These are phyloP conservation scores for Brettanomyces custersianus DNA, from an alignment of 805 yeast genomes.

Conservation along the genomic window DNA sequence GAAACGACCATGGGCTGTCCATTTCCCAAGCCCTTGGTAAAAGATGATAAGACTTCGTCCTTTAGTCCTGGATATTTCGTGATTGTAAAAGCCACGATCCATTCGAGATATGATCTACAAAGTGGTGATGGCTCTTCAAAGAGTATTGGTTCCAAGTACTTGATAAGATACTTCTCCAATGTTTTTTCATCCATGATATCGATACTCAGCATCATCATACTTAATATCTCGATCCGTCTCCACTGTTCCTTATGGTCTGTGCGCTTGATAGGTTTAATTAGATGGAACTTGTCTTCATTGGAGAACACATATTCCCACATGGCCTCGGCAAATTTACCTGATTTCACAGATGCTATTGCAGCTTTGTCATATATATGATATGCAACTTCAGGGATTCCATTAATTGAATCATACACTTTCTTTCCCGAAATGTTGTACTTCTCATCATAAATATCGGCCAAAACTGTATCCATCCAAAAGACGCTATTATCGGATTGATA, in stretches of 20 bases:
- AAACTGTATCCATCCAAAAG: conserved; percentile 49
- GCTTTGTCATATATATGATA: conserved; percentile 43
- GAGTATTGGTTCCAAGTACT: conserved; percentile 28
- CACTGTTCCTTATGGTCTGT: conserved; percentile 67
- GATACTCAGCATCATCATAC: conserved; percentile 39
- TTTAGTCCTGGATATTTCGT: conserved; percentile 21
- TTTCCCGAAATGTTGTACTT: conserved; percentile 27
- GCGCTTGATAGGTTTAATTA: conserved; percentile 42
- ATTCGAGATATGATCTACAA: conserved; percentile 68
- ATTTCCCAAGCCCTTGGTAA: conserved; percentile 24
- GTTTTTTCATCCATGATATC: conserved; percentile 23
- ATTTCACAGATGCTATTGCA: conserved; percentile 29
- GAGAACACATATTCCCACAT: conserved; percentile 30
- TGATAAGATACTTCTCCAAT: conserved; percentile 4
- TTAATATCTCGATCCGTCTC: conserved; percentile 48
- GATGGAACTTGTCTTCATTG: conserved; percentile 28
- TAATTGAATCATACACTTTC: conserved; percentile 35
- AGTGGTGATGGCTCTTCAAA: conserved; percentile 69
- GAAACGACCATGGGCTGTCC: conserved; percentile 45
- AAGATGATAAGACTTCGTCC: conserved; percentile 11
- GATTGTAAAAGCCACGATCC: conserved; percentile 52
- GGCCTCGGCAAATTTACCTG: conserved; percentile 21
- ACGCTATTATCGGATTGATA: conserved; percentile 47
- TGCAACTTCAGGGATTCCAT: conserved; percentile 52
- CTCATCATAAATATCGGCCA: conserved; percentile 45